A percentile compares a stretch with the other conserved stretches of the same genome.
phyloP scores from a whole-genome alignment of 1,139 yeast species.

The Arxiozyma bovina region DNA sequence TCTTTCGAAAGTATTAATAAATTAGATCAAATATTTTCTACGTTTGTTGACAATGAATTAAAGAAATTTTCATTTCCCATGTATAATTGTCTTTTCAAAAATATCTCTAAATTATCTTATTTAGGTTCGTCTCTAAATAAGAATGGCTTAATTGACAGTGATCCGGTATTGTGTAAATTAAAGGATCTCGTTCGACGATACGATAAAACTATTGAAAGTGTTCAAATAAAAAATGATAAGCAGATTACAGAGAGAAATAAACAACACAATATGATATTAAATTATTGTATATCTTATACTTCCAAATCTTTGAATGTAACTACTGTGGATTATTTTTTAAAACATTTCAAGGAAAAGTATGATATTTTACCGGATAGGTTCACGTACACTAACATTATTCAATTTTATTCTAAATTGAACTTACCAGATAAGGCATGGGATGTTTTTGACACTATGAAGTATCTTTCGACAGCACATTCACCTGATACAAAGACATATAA shows the following conservation, averaged over 20 bases:
- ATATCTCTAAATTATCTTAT: conserved; percentile 20
- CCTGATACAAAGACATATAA: conserved; percentile 67
- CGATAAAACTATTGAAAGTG: conserved; percentile 23
- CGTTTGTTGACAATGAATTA: conserved; percentile 31
- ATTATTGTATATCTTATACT: conserved; percentile 34
- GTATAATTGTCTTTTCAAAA: conserved; percentile 40
- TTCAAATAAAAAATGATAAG: neutral
- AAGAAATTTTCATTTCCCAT: conserved; percentile 32
- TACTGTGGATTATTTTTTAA: conserved; percentile 39
- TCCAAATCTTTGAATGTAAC: conserved; percentile 35
- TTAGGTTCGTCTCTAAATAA: neutral
- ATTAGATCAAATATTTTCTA: conserved; percentile 32
- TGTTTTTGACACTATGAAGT: conserved; percentile 80
- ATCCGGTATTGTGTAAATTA: conserved; percentile 30
- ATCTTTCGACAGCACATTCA: conserved; percentile 49
- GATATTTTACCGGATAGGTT: conserved; percentile 48
- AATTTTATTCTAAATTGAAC: conserved; percentile 51
- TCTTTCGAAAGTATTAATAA: conserved; percentile 34
- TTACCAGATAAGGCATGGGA: conserved; percentile 58
- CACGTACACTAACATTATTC: conserved; percentile 56
- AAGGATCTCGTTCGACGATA: conserved; percentile 32
- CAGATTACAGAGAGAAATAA: conserved; percentile 20
- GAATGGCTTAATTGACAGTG: conserved; percentile 8
- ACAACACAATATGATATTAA: conserved; percentile 25
- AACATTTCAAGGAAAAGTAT: conserved; percentile 19